phyloP scores from a whole-genome alignment of 495 filamentous ascomycete species.

The Hyaloscypha finlandica region DNA sequence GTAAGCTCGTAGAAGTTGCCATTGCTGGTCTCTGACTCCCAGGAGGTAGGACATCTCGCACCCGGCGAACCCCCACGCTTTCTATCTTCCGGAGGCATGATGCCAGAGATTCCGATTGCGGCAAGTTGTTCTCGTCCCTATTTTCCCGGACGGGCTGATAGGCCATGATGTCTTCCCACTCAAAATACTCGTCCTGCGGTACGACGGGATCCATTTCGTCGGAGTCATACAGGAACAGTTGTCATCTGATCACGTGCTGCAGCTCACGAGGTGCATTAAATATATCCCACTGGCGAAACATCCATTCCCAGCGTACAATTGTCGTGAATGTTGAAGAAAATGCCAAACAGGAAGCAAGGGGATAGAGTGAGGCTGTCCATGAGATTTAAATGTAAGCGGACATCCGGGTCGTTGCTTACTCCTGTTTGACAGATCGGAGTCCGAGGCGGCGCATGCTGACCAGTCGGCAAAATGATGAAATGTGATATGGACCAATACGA shows the following conservation, averaged over 20 bases:
- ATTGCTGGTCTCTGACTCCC: background rate
- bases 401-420: background rate
- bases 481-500: background rate
- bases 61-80: background rate
- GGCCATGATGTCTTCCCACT: constrained; percentile 25
- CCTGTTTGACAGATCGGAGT: background rate
- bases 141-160: background rate
- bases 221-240: background rate
- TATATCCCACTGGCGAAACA: background rate
- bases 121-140: background rate
- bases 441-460: background rate
- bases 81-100: background rate
- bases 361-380: background rate
- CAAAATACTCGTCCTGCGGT: constrained; percentile 26
- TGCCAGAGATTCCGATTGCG: background rate
- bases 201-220: constrained; percentile 1
- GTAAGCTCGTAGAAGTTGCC: background rate
- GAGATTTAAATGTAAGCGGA: background rate
- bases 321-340: background rate
- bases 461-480: background rate
- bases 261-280: background rate
- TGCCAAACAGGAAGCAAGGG: background rate
- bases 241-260: background rate
- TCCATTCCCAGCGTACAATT: background rate
- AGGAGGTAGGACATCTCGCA: background rate